Conservation (phyloP, 2,329 filamentous ascomycete species). For the Hymenoscyphus infarciens region DNA sequence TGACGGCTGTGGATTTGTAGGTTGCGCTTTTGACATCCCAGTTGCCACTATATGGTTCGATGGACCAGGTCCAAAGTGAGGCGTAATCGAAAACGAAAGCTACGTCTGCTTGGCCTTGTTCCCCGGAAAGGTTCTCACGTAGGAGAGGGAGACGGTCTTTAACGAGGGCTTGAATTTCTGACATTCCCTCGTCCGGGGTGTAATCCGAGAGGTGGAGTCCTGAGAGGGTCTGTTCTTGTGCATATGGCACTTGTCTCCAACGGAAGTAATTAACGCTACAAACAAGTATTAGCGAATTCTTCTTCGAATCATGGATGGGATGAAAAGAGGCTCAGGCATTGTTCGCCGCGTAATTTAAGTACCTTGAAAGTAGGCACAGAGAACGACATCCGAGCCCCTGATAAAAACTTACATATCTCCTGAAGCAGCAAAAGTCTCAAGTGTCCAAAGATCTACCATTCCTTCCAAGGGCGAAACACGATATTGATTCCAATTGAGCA, state of each 20-base stretch:
- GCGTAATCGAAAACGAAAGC: background rate
- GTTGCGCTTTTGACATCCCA: background rate
- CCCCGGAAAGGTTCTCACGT: background rate
- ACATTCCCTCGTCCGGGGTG: background rate
- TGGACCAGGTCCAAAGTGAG: background rate
- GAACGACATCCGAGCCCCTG: too few species aligned
- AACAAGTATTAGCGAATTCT: background rate
- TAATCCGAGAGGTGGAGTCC: background rate
- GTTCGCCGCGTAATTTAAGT: too few species aligned
- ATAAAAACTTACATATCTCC: background rate
- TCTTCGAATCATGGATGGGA: too few species aligned
- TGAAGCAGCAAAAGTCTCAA: background rate
- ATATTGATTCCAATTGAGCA: constrained; percentile 1
- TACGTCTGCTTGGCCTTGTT: background rate
- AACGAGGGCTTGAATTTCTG: background rate
- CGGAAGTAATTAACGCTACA: background rate
- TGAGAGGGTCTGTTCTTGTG: background rate
- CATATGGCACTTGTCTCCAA: constrained; percentile 1
- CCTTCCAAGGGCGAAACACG: background rate
- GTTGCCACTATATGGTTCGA: background rate
- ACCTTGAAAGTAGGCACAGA: too few species aligned
- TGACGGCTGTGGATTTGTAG: background rate
- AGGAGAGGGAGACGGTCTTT: background rate
- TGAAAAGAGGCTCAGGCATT: too few species aligned
- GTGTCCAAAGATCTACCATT: background rate